These are phyloP conservation scores for Triticum aestivum DNA, from an alignment of 176 grass and related monocot genomes.

Conservation along the genomic window DNA sequence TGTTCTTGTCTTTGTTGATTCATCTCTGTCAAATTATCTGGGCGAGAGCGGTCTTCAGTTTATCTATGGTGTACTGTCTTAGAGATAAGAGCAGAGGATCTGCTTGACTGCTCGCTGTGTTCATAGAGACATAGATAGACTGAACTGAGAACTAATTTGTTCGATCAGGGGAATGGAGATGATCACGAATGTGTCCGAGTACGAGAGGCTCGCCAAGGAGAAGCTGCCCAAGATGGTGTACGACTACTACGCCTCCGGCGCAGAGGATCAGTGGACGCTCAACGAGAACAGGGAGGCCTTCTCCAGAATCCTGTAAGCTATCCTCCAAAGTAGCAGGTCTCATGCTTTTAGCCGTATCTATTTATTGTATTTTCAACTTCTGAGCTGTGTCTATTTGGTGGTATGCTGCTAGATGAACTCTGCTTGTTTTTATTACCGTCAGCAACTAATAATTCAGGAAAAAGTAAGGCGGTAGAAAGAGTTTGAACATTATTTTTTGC, in stretches of 20 bases:
- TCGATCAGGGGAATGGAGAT: constrained; percentile 52
- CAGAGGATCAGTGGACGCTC: constrained; percentile 92
- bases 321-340: constrained; percentile 37
- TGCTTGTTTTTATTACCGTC: constrained; percentile 30
- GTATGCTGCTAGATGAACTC: constrained; percentile 15
- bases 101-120: background rate
- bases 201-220: constrained; percentile 68
- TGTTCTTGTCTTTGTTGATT: constrained; percentile 7
- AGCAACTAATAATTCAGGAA: constrained; percentile 28
- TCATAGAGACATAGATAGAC: background rate
- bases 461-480: background rate
- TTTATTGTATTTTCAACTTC: background rate
- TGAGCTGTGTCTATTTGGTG: constrained; percentile 23
- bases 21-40: background rate
- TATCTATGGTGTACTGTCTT: background rate
- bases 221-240: constrained; percentile 94
- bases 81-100: background rate
- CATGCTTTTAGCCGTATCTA: constrained; percentile 10
- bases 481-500: background rate
- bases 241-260: constrained; percentile 92
- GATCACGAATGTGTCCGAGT: constrained; percentile 90
- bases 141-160: background rate
- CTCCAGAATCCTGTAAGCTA: constrained; percentile 90
- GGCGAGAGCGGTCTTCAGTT: background rate
- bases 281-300: constrained; percentile 91